phyloP scores from a whole-genome alignment of 805 yeast species.

The Candida odintsovae region DNA sequence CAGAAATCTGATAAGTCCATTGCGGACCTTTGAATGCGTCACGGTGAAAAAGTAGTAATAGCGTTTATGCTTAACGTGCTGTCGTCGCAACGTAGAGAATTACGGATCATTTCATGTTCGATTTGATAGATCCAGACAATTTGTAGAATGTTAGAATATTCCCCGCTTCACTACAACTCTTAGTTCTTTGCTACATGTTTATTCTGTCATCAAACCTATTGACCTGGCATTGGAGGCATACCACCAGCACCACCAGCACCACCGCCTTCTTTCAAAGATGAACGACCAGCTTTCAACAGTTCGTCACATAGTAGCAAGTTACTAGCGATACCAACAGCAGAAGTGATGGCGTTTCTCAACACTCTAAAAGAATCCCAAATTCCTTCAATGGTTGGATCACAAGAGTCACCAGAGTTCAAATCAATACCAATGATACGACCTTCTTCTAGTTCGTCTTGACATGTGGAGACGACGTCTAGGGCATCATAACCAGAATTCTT shows the following conservation, averaged over 20 bases:
- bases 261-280: conserved; percentile 69
- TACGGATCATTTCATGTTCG: too few relatives aligned
- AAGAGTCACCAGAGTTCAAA: conserved; percentile 85
- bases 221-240: conserved; percentile 18
- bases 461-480: conserved; percentile 78
- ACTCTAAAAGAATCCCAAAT: conserved; percentile 96
- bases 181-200: background rate
- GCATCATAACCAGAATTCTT: conserved; percentile 92
- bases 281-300: conserved; percentile 91
- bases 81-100: too few relatives aligned
- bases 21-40: too few relatives aligned
- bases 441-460: conserved; percentile 83
- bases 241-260: conserved; percentile 16
- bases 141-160: too few relatives aligned
- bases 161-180: background rate
- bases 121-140: too few relatives aligned
- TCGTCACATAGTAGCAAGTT: conserved; percentile 93
- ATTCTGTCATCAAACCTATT: conserved; percentile 4
- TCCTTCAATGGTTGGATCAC: conserved; percentile 92
- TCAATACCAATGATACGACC: conserved; percentile 88
- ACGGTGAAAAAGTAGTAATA: too few relatives aligned
- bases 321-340: conserved; percentile 92
- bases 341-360: conserved; percentile 82
- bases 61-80: too few relatives aligned
- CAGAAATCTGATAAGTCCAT: too few relatives aligned